Conservation (phyloP, 2,329 filamentous ascomycete genomes). For the Pyricularia grisea region DNA sequence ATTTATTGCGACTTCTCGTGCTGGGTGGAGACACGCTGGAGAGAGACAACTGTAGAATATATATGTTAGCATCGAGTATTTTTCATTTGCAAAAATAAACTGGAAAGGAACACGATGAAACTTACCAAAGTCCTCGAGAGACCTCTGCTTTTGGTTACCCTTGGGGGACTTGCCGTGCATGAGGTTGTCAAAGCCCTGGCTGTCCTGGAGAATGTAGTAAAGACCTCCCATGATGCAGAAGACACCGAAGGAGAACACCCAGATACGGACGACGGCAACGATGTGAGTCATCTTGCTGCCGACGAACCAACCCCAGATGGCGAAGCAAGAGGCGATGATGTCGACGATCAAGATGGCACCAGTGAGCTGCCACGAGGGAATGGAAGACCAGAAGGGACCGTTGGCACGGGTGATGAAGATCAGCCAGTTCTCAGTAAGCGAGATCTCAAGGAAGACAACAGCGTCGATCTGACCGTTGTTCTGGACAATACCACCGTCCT, state of each 20-base stretch:
- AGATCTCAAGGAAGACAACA: conserved; percentile 83
- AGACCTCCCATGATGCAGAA: conserved; percentile 65
- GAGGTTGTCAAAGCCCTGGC: conserved; percentile 75
- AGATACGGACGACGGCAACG: conserved; percentile 78
- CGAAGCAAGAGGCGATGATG: conserved; percentile 76
- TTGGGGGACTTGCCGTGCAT: conserved; percentile 86
- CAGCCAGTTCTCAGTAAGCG: conserved; percentile 88
- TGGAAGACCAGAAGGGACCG: conserved; percentile 83
- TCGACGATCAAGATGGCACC: conserved; percentile 76
- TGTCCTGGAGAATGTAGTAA: conserved; percentile 77
- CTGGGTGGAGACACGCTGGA: conserved; percentile 84
- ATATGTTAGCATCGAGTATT: conserved; percentile 33
- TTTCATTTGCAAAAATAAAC: neutral
- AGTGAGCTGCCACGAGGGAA: conserved; percentile 76
- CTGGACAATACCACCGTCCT: conserved; percentile 77
- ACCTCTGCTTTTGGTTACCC: conserved; percentile 73
- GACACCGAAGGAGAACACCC: conserved; percentile 84
- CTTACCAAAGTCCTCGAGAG: conserved; percentile 83
- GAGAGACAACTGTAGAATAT: conserved; percentile 58
- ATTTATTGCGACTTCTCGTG: conserved; percentile 77
- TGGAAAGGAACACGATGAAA: conserved; percentile 15
- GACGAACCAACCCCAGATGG: conserved; percentile 76
- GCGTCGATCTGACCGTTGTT: conserved; percentile 76
- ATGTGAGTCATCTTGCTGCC: conserved; percentile 46
- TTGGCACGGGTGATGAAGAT: conserved; percentile 95